Percentiles rank a stretch among this genome's conserved stretches.
Evolutionary conservation across 2,329 filamentous ascomycete genomes (phyloP).

Genomic region (Pezicula neosporulosa): DNA sequence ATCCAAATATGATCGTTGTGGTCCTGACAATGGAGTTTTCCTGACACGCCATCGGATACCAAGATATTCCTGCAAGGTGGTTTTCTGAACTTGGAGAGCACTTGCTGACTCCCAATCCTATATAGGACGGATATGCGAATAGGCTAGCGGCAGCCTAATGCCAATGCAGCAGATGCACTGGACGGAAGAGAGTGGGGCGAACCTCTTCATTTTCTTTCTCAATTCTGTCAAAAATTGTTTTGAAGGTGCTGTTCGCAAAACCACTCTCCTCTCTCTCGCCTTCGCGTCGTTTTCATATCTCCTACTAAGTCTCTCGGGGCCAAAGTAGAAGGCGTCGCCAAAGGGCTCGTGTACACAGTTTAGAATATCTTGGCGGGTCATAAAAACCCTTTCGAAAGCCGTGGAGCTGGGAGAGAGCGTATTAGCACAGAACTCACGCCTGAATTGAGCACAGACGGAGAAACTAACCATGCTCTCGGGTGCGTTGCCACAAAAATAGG

Average conservation of each 20-base stretch:
- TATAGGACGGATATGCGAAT: slow-evolving; percentile 4
- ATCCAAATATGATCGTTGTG: no score
- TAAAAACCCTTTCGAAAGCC: slow-evolving; percentile 70
- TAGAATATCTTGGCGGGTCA: slow-evolving; percentile 82
- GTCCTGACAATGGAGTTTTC: no score
- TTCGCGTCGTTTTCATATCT: slow-evolving; percentile 70
- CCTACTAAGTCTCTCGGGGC: slow-evolving; percentile 79
- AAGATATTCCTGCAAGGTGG: no score
- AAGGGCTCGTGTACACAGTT: slow-evolving; percentile 93
- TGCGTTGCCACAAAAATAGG: slow-evolving; percentile 93
- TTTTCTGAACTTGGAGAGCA: not conserved
- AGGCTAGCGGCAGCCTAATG: not conserved
- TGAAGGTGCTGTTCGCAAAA: slow-evolving; percentile 67
- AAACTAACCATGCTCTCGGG: slow-evolving; percentile 74
- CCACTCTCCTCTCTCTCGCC: slow-evolving; percentile 55
- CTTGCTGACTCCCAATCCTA: not conserved
- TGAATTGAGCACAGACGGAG: slow-evolving; percentile 2
- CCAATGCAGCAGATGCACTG: slow-evolving; percentile 1
- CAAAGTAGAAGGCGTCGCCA: slow-evolving; percentile 94
- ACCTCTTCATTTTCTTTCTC: slow-evolving; percentile 66
- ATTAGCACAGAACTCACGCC: slow-evolving; percentile 4
- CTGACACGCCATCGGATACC: no score
- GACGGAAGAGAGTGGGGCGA: slow-evolving; percentile 11
- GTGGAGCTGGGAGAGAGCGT: not conserved
- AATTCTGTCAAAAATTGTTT: slow-evolving; percentile 73